Evolutionary conservation across 163 green algal genomes (phyloP).

Genomic region (Trebouxiophyceae sp.): DNA sequence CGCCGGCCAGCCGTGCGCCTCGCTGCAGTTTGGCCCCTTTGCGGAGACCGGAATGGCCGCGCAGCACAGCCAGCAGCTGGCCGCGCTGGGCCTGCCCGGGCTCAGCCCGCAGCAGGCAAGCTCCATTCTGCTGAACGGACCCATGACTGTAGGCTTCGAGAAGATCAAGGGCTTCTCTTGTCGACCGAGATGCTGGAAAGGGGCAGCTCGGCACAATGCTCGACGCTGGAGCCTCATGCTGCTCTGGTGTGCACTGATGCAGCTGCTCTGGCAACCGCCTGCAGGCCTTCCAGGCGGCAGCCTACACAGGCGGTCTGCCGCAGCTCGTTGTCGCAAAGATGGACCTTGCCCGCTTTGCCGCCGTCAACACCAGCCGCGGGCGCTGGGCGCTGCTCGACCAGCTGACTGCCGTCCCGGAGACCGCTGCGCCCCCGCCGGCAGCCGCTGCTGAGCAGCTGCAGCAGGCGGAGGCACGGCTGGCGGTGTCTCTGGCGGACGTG

Average conservation of each 20-base stretch:
- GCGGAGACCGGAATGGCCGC: slow-evolving; percentile 15
- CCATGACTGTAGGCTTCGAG: too few relatives aligned
- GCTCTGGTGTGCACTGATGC: too few relatives aligned
- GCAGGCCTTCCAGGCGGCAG: slow-evolving; percentile 1
- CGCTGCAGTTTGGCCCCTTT: slow-evolving; percentile 19
- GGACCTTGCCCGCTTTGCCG: slow-evolving; percentile 5
- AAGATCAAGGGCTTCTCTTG: too few relatives aligned
- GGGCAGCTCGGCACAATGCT: too few relatives aligned
- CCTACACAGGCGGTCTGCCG: neutral
- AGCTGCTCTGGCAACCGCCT: too few relatives aligned
- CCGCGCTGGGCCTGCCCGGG: slow-evolving; percentile 9
- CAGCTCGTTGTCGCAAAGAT: slow-evolving; percentile 2
- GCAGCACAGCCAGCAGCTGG: slow-evolving; percentile 5
- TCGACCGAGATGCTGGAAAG: too few relatives aligned
- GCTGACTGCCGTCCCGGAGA: neutral
- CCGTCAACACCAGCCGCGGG: slow-evolving; percentile 25
- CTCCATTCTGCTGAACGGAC: too few relatives aligned
- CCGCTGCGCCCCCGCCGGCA: neutral
- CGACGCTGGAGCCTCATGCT: too few relatives aligned
- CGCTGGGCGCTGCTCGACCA: slow-evolving; percentile 24
- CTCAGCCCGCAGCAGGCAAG: slow-evolving; percentile 6
- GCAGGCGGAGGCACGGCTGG: too few relatives aligned
- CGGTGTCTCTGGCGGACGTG: neutral
- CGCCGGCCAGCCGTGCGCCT: slow-evolving; percentile 1
- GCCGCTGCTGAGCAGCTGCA: too few relatives aligned